Evolutionary conservation across 1,284 basidiomycete species (phyloP).

Genomic region (Rhodotorula sp.): DNA sequence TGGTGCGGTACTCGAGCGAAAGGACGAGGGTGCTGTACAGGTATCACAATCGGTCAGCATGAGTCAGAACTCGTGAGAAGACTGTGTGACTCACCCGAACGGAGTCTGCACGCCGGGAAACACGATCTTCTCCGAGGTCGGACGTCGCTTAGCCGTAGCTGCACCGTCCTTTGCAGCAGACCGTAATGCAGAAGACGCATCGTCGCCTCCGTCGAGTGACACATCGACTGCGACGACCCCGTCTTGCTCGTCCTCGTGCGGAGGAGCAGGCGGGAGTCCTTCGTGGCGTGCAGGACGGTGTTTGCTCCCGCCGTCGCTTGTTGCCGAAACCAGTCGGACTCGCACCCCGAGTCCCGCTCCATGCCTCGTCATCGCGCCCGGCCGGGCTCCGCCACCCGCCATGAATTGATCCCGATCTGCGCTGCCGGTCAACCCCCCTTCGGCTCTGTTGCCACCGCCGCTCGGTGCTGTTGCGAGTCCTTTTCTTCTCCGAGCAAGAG

Average conservation of each 20-base stretch:
- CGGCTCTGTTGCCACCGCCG: conserved; percentile 9
- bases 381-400: not conserved
- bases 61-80: not conserved
- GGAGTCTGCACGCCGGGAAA: conserved; percentile 42
- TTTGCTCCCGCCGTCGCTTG: not conserved
- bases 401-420: too few relatives aligned
- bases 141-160: not conserved
- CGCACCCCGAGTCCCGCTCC: conserved; percentile 33
- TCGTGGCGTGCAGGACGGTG: too few relatives aligned
- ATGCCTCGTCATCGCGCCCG: not conserved
- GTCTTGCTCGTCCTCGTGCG: not conserved
- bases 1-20: conserved; percentile 39
- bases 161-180: not conserved
- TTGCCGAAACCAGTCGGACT: not conserved
- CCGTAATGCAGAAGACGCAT: not conserved
- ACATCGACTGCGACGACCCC: conserved; percentile 23
- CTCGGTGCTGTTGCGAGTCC: not conserved
- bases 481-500: conserved; percentile 23
- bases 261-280: too few relatives aligned
- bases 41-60: not conserved
- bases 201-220: conserved; percentile 9
- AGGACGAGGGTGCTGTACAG: conserved; percentile 33
- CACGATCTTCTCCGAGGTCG: conserved; percentile 27
- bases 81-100: conserved; percentile 34
- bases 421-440: not conserved